These are phyloP conservation scores for Phytophthora agathidicida DNA, from an alignment of 352 stramenopile genomes.

Conservation along the genomic window DNA sequence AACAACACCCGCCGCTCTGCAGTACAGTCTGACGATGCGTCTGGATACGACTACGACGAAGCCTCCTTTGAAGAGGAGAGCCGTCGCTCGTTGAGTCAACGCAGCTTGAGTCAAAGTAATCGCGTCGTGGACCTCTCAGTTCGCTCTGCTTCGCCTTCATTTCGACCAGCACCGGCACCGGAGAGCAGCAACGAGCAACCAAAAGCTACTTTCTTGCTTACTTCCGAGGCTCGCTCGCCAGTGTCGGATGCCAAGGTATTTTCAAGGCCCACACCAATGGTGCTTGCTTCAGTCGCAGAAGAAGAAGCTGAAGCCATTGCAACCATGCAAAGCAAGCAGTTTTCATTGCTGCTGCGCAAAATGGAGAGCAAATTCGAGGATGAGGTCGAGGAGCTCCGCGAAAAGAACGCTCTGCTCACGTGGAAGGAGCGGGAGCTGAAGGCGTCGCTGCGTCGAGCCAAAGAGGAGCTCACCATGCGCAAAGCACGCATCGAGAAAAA, in stretches of 20 bases:
- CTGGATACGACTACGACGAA: conserved; percentile 57
- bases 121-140: conserved; percentile 73
- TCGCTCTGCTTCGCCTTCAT: conserved; percentile 47
- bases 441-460: conserved; percentile 56
- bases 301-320: conserved; percentile 31
- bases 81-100: conserved; percentile 42
- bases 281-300: conserved; percentile 24
- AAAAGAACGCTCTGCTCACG: conserved; percentile 68
- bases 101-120: conserved; percentile 38
- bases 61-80: conserved; percentile 82
- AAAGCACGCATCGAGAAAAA: conserved; percentile 81
- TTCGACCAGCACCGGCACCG: conserved; percentile 19
- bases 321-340: conserved; percentile 41
- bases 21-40: conserved; percentile 20
- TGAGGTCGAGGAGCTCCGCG: conserved; percentile 74
- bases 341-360: conserved; percentile 78
- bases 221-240: conserved; percentile 35
- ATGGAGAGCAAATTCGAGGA: conserved; percentile 83
- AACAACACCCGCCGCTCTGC: conserved; percentile 16
- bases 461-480: conserved; percentile 70
- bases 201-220: conserved; percentile 14
- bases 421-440: conserved; percentile 83
- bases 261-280: conserved; percentile 33
- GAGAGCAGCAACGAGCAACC: conserved; percentile 18
- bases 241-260: conserved; percentile 54